Percentiles rank a stretch among this genome's conserved stretches.
Conservation (phyloP, 2,329 filamentous ascomycete genomes). For the Plectosphaerella cucumerina region DNA sequence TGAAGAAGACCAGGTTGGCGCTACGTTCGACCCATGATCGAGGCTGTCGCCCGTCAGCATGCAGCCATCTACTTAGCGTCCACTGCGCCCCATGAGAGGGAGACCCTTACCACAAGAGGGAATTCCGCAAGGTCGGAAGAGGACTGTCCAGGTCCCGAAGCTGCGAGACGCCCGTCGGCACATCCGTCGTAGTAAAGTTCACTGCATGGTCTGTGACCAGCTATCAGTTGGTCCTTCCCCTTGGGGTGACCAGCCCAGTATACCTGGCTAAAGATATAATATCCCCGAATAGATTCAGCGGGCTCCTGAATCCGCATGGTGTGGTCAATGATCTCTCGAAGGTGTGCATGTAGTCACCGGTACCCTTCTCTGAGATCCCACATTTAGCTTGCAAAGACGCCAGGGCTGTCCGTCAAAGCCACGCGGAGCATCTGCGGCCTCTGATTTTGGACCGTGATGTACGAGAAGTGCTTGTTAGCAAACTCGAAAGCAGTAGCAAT, state of each 20-base stretch:
- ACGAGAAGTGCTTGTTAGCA: not conserved
- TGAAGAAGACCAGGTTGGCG: not conserved
- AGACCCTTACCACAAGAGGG: not conserved
- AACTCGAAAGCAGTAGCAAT: not conserved
- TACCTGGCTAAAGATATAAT: not conserved
- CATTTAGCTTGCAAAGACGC: not conserved
- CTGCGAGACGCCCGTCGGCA: not conserved
- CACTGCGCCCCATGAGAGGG: not conserved
- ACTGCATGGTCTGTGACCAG: not conserved
- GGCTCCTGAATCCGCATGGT: not conserved
- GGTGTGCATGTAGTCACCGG: not conserved
- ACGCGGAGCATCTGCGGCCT: not conserved
- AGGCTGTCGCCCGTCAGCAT: not conserved
- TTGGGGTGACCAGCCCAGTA: not conserved
- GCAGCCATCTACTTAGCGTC: not conserved
- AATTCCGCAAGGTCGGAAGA: not conserved
- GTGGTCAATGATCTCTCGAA: not conserved
- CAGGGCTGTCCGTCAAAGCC: not conserved
- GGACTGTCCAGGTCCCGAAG: not conserved
- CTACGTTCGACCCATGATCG: not conserved
- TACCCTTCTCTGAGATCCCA: not conserved
- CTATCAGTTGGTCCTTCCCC: too few relatives aligned
- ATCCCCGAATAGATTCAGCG: not conserved
- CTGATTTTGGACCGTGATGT: not conserved
- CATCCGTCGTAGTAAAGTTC: not conserved